Evolutionary conservation across 2,329 filamentous ascomycete genomes (phyloP), one percentile per base, ranked within the genome.

Genomic region (Calonectria honghensis): DNA sequence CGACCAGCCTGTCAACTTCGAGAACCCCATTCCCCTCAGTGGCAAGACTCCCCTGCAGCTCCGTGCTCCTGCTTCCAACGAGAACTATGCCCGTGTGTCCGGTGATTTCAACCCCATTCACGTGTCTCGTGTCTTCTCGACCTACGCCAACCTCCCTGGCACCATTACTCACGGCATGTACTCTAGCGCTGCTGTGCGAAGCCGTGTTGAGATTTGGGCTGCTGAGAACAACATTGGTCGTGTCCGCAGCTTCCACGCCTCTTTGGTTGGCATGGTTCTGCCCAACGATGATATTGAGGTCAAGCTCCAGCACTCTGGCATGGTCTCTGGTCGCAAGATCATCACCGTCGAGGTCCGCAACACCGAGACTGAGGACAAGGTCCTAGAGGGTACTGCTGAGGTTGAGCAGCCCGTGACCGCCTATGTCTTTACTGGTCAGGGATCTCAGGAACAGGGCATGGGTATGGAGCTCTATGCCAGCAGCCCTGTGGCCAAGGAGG

Each of bases 101-200:
- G 97, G 97, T 61, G 97, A 99, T 85, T 99, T 96, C 91, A 99
- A 99, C 87, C 97, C 97, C 31, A 99, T 99, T 76, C 97, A 99
- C 89, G 97, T 99, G 57, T 98, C 97, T 16, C 94, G 97, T 72
- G 95, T 98, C 70, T 99, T 99, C 87, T 95, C 97, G 39, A 95
- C 93, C 87, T 99, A 98, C 82, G 97, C 97, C 84, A 97, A 96
- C 85, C 90, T 99, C 20, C 96, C 96, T 1, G 97, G 97, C 65
- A 99, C 97, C 57, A 99, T 99, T 83, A 99, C 97, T 1, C 97
- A 99, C 84, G 97, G 97, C 84, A 99, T 99, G 97, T 99, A 98
- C 90, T 97, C 96, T 2, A 98, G 96, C 86, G 97, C 97, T 78
- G 95, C 97, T 48, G 97, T 99, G 35, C 94, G 97, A 82, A 98